Conservation (phyloP, 2,329 filamentous ascomycete species). For the Thielaviopsis populi region DNA sequence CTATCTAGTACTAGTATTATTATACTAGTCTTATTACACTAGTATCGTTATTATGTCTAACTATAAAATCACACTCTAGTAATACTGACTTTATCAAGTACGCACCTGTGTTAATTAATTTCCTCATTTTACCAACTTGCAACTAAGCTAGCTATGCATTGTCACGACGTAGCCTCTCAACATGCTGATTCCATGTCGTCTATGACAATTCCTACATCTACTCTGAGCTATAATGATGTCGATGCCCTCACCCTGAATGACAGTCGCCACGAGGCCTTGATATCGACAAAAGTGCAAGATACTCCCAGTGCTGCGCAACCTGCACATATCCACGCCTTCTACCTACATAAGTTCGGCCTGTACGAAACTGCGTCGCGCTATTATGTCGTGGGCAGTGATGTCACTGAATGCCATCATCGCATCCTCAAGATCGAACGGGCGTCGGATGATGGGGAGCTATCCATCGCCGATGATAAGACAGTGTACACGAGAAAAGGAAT, state of each 20-base stretch:
- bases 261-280: background rate
- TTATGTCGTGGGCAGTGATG: constrained; percentile 86
- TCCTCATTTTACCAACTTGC: too few species aligned
- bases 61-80: too few species aligned
- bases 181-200: too few species aligned
- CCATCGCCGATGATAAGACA: constrained; percentile 84
- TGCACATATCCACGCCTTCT: background rate
- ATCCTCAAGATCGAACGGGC: constrained; percentile 93
- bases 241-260: background rate
- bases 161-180: too few species aligned
- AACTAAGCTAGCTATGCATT: too few species aligned
- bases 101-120: too few species aligned
- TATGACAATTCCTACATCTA: too few species aligned
- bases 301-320: background rate
- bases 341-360: constrained; percentile 85
- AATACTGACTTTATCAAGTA: too few species aligned
- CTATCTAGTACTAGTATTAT: too few species aligned
- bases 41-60: too few species aligned
- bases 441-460: constrained; percentile 58
- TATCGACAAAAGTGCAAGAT: background rate
- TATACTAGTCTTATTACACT: too few species aligned
- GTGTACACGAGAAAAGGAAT: constrained; percentile 87
- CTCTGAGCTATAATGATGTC: too few species aligned
- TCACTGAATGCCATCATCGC: constrained; percentile 74
- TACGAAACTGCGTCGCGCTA: constrained; percentile 91